Base-by-base conservation (phyloP, 768 basidiomycete species). In the Rossbeevera mucosa region DNA sequence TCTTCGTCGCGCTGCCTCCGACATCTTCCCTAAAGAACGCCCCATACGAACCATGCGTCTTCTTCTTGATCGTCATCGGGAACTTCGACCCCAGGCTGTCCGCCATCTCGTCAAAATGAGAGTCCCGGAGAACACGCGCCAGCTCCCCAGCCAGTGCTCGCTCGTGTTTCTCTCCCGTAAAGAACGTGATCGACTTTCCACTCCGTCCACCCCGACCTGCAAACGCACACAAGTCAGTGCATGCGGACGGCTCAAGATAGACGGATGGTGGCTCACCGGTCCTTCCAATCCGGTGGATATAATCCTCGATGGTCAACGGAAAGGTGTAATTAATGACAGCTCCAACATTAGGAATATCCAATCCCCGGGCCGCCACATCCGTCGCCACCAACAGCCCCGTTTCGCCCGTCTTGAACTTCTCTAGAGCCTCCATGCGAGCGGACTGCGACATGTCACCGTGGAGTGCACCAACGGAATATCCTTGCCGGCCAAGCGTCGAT, bases 11-110 rank as follows among this genome's bases (percentile, higher is more conserved):
- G 2, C 74, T 81, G 20, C 77, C 77, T 21, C 79, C 77, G 42
- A 76, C 71, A 54, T 76, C 77, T 58, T 88, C 83, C 51, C 86
- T 69, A 69, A 79, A 92, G 71, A 91, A 92, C 5, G 88, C 89
- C 5, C 94, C 94, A 60, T 96, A 97, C 38, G 81, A 86, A 18
- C 90, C 75, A 62, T 97, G 94, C 60, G 86, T 82, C 78, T 84
- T 91, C 79, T 98, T 98, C 77, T 95, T 96, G 74, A 98, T 92
- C 53, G 94, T 91, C 80, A 94, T 91, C 47, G 93, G 92, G 76
- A 96, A 97, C 62, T 85, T 84, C 53, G 85, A n/a, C 5, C 36
- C 82, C 71, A 96, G 74, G 22, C 51, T 60, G 48, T 68, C 67
- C 5, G 72, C 84, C 58, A 88, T 82, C 44, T 85, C 80, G 51